A percentile compares a stretch with the other conserved stretches of the same genome.
Evolutionary conservation across 164 flowering plant genomes (phyloP).

Genomic region (Brasenia schreberi): DNA sequence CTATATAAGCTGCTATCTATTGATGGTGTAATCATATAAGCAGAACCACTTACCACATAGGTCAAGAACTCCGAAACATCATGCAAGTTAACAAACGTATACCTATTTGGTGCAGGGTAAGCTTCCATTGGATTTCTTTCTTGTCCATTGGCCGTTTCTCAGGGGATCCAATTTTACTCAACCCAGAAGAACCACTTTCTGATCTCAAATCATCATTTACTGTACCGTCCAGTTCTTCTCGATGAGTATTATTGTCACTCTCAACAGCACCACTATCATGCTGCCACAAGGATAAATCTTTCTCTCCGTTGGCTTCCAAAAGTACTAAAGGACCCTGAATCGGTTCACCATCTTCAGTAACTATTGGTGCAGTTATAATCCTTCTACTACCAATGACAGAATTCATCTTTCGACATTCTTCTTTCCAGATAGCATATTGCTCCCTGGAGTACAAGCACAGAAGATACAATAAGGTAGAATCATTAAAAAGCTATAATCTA

Average conservation of each 20-base stretch:
- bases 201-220: conserved; percentile 5
- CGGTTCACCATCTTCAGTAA: conserved; percentile 79
- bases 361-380: conserved; percentile 81
- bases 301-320: conserved; percentile 38
- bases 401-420: conserved; percentile 67
- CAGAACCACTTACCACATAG: not conserved
- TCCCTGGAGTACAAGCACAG: conserved; percentile 25
- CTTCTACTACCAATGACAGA: conserved; percentile 86
- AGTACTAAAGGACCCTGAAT: conserved; percentile 76
- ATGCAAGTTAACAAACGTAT: not conserved
- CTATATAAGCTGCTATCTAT: not conserved
- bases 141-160: conserved; percentile 35
- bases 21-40: not conserved
- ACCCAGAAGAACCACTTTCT: conserved; percentile 10
- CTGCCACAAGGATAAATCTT: conserved; percentile 11
- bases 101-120: conserved; percentile 96
- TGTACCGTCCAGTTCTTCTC: conserved; percentile 4
- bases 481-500: not conserved
- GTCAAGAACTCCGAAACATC: too few relatives aligned
- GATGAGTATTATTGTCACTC: conserved; percentile 6
- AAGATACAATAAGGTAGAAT: not conserved
- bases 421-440: conserved; percentile 72
- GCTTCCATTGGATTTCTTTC: conserved; percentile 86
- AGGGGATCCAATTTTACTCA: conserved; percentile 16
- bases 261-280: conserved; percentile 11